Evolutionary conservation across 108 stramenopile genomes (phyloP).

Genomic region (Licmophora abbreviata): DNA sequence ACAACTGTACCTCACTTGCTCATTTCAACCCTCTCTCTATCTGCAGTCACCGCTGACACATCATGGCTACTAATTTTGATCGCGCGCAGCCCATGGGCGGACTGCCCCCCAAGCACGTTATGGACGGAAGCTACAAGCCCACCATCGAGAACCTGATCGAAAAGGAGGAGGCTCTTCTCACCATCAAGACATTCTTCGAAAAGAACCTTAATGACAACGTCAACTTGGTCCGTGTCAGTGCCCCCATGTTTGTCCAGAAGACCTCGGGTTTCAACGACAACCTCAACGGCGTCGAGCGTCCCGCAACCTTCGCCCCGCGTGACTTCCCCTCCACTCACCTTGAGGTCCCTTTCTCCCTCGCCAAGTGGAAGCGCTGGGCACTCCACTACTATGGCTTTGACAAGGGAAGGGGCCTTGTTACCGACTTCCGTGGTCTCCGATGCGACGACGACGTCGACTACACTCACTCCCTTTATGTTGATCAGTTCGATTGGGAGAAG

Average conservation of each 20-base stretch:
- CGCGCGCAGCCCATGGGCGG: conserved; percentile 4
- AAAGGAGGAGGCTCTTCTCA: conserved; percentile 22
- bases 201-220: conserved; percentile 34
- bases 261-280: conserved; percentile 37
- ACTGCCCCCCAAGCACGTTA: conserved; percentile 7
- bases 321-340: conserved; percentile 23
- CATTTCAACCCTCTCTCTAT: too few species aligned
- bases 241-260: conserved; percentile 28
- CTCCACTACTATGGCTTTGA: conserved; percentile 23
- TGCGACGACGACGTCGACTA: conserved; percentile 33
- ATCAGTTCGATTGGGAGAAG: conserved; percentile 36
- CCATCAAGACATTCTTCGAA: conserved; percentile 27
- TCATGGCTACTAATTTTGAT: conserved; percentile 8
- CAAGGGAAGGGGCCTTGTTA: conserved; percentile 23
- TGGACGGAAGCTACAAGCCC: conserved; percentile 23
- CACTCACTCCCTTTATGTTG: conserved; percentile 28
- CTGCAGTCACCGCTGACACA: background rate
- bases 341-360: conserved; percentile 33
- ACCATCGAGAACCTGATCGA: conserved; percentile 14
- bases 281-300: conserved; percentile 23
- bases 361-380: conserved; percentile 43
- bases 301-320: conserved; percentile 30
- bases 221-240: conserved; percentile 32
- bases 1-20: too few species aligned
- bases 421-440: conserved; percentile 25